Evolutionary conservation across 1,284 basidiomycete species (phyloP), one percentile per base, ranked within the genome.

Genomic region (Ganoderma resinaceum): DNA sequence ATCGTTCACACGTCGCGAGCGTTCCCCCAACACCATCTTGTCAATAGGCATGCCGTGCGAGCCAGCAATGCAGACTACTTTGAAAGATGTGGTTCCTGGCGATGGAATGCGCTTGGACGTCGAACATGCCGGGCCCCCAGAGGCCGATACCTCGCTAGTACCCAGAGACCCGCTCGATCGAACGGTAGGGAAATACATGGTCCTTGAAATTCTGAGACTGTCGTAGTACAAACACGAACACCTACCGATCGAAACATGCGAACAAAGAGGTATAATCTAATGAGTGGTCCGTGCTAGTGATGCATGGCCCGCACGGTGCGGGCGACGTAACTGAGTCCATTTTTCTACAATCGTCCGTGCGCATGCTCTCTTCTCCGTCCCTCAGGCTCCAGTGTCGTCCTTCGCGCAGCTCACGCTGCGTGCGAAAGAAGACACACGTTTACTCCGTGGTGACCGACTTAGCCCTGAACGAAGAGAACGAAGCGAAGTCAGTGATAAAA

Each of bases 381-480:
- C 43, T n/a, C n/a, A n/a, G n/a, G n/a, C 65, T 40, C 60, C 66
- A 59, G 66, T 63, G 68, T 29, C 16, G 2, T 35, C 9, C 60
- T 55, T 20, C 33, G 9, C 1, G 18, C 60, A n/a, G 35, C 61
- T 33, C 3, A 33, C 52, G 64, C 46, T 49, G 63, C 42, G 31
- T 31, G 57, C 49, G 23, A 61, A 35, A 37, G 23, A 16, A 40
- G 38, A 43, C n/a, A n/a, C n/a, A n/a, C 67, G 60, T 79, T 86
- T 90, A 95, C 86, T 95, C 93, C 55, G 88, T 89, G 60, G 93
- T 95, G 72, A 95, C 93, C 64, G 92, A 94, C 81, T 95, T 95
- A 69, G 93, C 93, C 84, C 92, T 94, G 73, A 0, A 74, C 20
- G 6, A 61, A 59, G 40, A 64, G 67, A 65, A 72, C 52, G 8